These are phyloP conservation scores for Eimeria sp. DNA, from an alignment of 169 alveolate genomes.

Conservation along the genomic window DNA sequence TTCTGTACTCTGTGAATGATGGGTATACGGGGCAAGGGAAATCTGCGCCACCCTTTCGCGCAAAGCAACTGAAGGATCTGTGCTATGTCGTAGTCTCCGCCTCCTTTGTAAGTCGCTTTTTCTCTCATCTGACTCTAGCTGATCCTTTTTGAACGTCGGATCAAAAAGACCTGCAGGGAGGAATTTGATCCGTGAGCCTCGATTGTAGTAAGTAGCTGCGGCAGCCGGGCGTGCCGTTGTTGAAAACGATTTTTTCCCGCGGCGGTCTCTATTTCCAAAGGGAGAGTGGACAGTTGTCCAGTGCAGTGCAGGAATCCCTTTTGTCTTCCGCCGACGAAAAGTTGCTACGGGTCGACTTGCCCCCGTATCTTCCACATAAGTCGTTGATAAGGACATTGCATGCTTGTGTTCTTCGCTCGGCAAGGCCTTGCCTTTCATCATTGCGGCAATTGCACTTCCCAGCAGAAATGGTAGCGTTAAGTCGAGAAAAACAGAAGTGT, in stretches of 20 bases:
- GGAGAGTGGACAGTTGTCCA: constrained; percentile 67
- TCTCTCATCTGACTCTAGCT: constrained; percentile 54
- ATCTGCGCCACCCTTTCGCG: background rate
- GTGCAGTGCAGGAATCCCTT: constrained; percentile 62
- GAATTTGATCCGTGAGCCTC: background rate
- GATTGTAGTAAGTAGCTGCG: background rate
- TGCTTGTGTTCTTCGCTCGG: background rate
- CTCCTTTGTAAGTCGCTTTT: constrained; percentile 22
- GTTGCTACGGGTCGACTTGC: background rate
- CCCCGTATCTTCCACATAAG: background rate
- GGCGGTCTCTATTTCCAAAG: constrained; percentile 34
- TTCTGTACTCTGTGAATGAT: background rate
- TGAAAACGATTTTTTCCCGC: constrained; percentile 51
- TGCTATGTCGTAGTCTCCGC: background rate
- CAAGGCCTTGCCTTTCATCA: background rate
- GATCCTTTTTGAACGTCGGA: constrained; percentile 46
- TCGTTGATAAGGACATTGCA: background rate
- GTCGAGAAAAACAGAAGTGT: background rate
- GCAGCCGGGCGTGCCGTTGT: constrained; percentile 1
- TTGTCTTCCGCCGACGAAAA: constrained; percentile 1
- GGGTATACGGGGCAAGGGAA: background rate
- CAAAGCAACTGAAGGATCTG: background rate
- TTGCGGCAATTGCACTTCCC: background rate
- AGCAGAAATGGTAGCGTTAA: background rate
- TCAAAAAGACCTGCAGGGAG: constrained; percentile 36